Evolutionary conservation across 2,329 filamentous ascomycete genomes (phyloP).

Genomic region (Beauveria sp.): DNA sequence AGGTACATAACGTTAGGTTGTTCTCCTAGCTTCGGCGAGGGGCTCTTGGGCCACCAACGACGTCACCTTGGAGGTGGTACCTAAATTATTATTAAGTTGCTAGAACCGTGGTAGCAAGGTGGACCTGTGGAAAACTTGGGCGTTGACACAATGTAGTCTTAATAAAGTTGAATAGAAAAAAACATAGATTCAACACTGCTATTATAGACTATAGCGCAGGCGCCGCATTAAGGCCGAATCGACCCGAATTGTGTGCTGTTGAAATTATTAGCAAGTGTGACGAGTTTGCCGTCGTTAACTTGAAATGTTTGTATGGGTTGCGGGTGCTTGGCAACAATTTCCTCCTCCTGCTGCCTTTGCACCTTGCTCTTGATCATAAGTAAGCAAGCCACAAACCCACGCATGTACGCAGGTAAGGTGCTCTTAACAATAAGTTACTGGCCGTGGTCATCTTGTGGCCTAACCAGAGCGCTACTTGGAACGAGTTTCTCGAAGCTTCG

Average conservation of each 20-base stretch:
- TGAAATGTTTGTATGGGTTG: background rate
- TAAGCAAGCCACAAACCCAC: too few species aligned
- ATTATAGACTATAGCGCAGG: background rate
- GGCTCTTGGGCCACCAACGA: background rate
- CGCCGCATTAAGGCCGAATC: background rate
- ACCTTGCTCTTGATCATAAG: too few species aligned
- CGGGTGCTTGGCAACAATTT: background rate
- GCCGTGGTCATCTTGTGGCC: background rate
- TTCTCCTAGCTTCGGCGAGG: background rate
- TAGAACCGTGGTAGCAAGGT: background rate
- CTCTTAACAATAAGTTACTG: too few species aligned
- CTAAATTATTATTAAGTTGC: background rate
- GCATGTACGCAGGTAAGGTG: too few species aligned
- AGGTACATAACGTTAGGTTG: background rate
- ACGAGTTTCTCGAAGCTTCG: too few species aligned
- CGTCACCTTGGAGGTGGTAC: background rate
- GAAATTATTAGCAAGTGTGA: background rate
- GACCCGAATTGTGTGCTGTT: background rate
- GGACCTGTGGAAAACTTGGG: background rate
- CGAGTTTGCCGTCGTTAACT: background rate
- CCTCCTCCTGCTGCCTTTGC: too few species aligned
- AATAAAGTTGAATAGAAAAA: too few species aligned
- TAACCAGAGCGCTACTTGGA: background rate
- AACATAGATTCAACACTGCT: background rate
- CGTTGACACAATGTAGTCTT: background rate